phyloP scores from a whole-genome alignment of 1,139 yeast genomes.

The Sugiyamaella paludigena region DNA sequence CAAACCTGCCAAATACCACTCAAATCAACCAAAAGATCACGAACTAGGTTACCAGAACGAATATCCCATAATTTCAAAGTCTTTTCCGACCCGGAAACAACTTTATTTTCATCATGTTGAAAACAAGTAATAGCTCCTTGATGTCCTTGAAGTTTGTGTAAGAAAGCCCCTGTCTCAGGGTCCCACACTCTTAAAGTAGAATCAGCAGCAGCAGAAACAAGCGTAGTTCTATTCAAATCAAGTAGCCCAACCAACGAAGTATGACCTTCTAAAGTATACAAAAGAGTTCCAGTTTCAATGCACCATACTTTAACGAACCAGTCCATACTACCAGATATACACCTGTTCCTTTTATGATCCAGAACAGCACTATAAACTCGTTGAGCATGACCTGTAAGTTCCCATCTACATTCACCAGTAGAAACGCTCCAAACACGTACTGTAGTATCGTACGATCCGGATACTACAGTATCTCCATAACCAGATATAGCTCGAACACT shows the following conservation, averaged over 20 bases:
- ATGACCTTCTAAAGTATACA: constrained; percentile 76
- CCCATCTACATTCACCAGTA: constrained; percentile 68
- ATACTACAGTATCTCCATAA: constrained; percentile 74
- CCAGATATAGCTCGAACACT: constrained; percentile 90
- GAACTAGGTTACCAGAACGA: constrained; percentile 68
- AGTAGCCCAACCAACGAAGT: constrained; percentile 85
- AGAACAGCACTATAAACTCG: constrained; percentile 84
- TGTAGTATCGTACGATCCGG: constrained; percentile 89
- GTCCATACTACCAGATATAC: constrained; percentile 93
- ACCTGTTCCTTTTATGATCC: constrained; percentile 70
- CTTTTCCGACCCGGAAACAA: constrained; percentile 86
- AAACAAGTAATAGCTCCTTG: constrained; percentile 89
- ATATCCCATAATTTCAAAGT: constrained; percentile 84
- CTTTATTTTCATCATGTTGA: constrained; percentile 79
- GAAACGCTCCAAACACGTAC: constrained; percentile 90
- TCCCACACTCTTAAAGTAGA: constrained; percentile 91
- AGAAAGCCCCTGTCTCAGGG: constrained; percentile 68
- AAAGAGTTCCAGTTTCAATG: constrained; percentile 65
- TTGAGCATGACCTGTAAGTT: constrained; percentile 79
- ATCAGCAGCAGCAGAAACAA: constrained; percentile 98
- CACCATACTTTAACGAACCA: constrained; percentile 90
- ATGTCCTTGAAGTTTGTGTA: constrained; percentile 77
- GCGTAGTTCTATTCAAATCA: constrained; percentile 68
- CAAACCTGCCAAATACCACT: constrained; percentile 94
- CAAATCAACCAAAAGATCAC: constrained; percentile 72